These are phyloP conservation scores for Solanum infundibuliforme DNA, from an alignment of 257 asterid genomes.

Conservation along the genomic window DNA sequence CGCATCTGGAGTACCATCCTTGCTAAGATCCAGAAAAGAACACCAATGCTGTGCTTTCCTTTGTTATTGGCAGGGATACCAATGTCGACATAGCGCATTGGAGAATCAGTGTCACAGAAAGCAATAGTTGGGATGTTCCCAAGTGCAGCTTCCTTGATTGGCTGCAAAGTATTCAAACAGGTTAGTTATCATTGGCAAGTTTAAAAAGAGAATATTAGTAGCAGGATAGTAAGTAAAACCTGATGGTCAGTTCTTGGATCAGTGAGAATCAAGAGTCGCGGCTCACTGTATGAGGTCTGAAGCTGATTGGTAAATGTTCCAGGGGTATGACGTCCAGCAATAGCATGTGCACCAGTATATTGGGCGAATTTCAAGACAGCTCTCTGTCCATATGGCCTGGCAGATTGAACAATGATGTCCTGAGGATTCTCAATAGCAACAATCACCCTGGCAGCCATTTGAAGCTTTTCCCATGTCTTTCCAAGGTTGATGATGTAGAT, in stretches of 20 bases:
- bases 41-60: constrained; percentile 16
- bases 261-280: constrained; percentile 11
- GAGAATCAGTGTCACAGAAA: constrained; percentile 13
- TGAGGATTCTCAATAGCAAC: constrained; percentile 16
- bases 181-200: not conserved
- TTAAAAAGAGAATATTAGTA: not conserved
- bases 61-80: constrained; percentile 19
- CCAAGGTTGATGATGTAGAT: constrained; percentile 17
- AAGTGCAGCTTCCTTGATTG: constrained; percentile 18
- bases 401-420: constrained; percentile 18
- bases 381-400: constrained; percentile 19
- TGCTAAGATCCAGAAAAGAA: constrained; percentile 13
- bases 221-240: not conserved
- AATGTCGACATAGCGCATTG: constrained; percentile 13
- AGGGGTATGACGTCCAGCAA: constrained; percentile 21
- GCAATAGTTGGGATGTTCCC: constrained; percentile 18
- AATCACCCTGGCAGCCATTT: constrained; percentile 18
- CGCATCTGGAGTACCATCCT: constrained; percentile 19
- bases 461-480: constrained; percentile 20
- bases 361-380: constrained; percentile 20
- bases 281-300: constrained; percentile 15
- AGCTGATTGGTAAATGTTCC: constrained; percentile 19
- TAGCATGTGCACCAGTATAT: constrained; percentile 15
- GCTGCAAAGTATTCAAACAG: constrained; percentile 1
- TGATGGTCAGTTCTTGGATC: constrained; percentile 19